Evolutionary conservation across 75 land plant species (phyloP), one percentile per base, ranked within the genome.

Genomic region (Selaginella tamariscina): DNA sequence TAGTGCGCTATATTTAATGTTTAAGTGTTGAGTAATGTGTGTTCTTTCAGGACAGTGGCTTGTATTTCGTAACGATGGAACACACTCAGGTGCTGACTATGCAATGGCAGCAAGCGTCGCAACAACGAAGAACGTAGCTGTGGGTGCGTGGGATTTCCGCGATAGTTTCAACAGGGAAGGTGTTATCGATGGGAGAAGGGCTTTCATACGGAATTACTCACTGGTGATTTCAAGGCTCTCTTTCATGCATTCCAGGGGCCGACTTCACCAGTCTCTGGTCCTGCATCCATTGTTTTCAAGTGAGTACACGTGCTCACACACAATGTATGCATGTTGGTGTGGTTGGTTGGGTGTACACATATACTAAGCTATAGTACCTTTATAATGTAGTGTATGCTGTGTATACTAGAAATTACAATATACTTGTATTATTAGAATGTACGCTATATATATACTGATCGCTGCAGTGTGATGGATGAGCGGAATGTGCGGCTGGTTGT

Each of bases 251-350:
- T 71, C 86, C 9, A 78, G 66, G 67, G 84, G 84, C 32, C 86
- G 86, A 69, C 77, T 94, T 32, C 98, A 94, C 72, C 98, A 90
- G 69, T 88, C 94, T 80, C 83, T 94, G 98, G 98, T 66, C 98
- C 98, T 68, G 80, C 98, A 69, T 94, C 98, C 55, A 77, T 94
- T 72, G 75, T 85, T 68, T 80, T 94, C 79, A 94, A 90, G 98
- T 93, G 80, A 54, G 74, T n/a, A 9, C 32, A 15, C 76, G 33
- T 44, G 13, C 64, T 20, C 72, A 66, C 31, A 66, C 31, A 22
- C 22, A 9, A 59, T 22, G 62, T 22, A 26, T 2, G 26, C 26
- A 20, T 59, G 62, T 22, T 59, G 62, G n/a, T 59, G n/a, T 5
- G 21, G 62, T 2, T 22, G 21, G n/a, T 22, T 9, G 62, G 21